Base-by-base conservation (phyloP, 257 asterid species). In the Cordia subcordata region DNA sequence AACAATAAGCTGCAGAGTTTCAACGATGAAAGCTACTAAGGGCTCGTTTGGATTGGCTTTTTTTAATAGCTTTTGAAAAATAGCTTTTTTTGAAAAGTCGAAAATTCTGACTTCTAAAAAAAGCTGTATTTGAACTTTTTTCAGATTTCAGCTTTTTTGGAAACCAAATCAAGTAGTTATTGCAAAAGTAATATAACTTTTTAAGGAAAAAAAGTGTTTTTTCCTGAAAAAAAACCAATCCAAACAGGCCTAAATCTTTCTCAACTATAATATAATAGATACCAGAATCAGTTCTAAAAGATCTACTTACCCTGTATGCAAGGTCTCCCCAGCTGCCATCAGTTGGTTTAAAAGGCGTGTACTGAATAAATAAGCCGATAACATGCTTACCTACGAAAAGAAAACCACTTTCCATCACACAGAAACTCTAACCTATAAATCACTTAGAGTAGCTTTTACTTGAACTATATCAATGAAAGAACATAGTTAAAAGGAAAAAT, bases 301-400 rank as follows among this genome's bases (percentile, higher is more conserved):
- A 57, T 22, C 32, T 53, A 55, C 90, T 79, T 68, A 88, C 98
- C 74, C 96, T 79, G 67, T 92, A 92, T 55, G 53, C 78, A 68
- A 94, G 82, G 72, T 92, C 90, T 45, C 78, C 93, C 96, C 96
- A 92, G 85, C 99, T 82, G 53, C 99, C 99, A 45, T 86, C 85
- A 18, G 75, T 72, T 17, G 99, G 99, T 63, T 81, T 86, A 55
- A 85, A 92, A 27, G 98, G 98, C 1, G 98, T 88, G 84, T 88
- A 92, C 81, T 92, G 98, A 68, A 92, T 65, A 72, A 92, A 92
- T 69, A 92, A 82, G 77, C 85, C 87, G 69, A 88, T 80, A 59
- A 88, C 94, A 68, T 92, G 98, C 78, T 85, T 85, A 66, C 98
- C 96, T 91, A 69, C 15, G 65, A 38, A 61, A 47, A 79, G 61